Percentiles rank a stretch among this genome's conserved stretches.
Conservation (phyloP, 306 rosid genomes). For the Vicia sativa region DNA sequence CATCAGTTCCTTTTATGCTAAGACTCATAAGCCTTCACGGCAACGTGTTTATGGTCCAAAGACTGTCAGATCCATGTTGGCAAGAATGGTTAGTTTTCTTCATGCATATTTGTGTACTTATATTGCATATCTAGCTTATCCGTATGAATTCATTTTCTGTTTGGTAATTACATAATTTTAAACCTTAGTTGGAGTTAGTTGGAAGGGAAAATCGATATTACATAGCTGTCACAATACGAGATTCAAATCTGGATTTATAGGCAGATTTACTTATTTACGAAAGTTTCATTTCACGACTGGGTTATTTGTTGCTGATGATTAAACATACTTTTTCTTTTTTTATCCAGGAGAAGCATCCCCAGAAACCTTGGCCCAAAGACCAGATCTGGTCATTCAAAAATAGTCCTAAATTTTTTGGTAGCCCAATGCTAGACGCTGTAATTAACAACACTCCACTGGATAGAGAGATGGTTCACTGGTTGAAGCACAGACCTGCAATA, state of each 20-base stretch:
- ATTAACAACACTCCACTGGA: conserved; percentile 62
- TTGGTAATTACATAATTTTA: not conserved
- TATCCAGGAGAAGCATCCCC: conserved; percentile 87
- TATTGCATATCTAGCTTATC: not conserved
- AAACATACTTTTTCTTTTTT: conserved; percentile 20
- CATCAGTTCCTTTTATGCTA: conserved; percentile 83
- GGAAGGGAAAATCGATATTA: not conserved
- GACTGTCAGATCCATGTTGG: conserved; percentile 81
- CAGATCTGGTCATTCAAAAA: conserved; percentile 89
- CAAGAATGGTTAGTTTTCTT: conserved; percentile 77
- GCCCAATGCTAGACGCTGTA: conserved; percentile 92
- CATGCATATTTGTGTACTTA: not conserved
- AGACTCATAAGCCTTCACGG: conserved; percentile 79
- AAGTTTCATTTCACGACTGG: not conserved
- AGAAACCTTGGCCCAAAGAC: conserved; percentile 94
- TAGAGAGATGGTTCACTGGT: conserved; percentile 94
- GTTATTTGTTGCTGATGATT: conserved; percentile 13
- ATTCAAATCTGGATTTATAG: not conserved
- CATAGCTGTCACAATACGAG: not conserved
- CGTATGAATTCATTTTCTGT: not conserved
- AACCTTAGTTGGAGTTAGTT: not conserved
- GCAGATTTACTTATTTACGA: not conserved
- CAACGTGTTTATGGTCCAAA: conserved; percentile 93
- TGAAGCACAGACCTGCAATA: conserved; percentile 82
- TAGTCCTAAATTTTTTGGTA: conserved; percentile 70